A percentile compares a stretch with the other conserved stretches of the same genome.
Evolutionary conservation across 1,284 basidiomycete species (phyloP).

Genomic region (Bondarzewia mesenterica): DNA sequence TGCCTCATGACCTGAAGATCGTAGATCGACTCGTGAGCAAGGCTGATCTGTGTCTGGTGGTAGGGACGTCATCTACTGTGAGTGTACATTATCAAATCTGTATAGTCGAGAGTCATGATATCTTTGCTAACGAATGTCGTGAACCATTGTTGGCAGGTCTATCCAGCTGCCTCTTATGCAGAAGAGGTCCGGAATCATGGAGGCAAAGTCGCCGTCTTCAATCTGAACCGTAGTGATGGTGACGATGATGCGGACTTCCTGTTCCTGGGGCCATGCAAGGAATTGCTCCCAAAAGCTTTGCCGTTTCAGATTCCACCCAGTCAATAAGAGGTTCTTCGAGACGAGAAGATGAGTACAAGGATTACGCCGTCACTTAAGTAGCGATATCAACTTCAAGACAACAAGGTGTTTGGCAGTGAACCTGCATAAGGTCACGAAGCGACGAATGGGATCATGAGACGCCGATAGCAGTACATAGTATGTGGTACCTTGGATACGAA

Average conservation of each 20-base stretch:
- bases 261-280: slow-evolving; percentile 40
- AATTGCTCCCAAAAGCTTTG: slow-evolving; percentile 32
- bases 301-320: not conserved
- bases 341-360: too few relatives aligned
- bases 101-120: not conserved
- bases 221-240: slow-evolving; percentile 37
- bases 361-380: too few relatives aligned
- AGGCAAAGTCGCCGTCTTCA: slow-evolving; percentile 53
- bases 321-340: too few relatives aligned
- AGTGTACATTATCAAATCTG: too few relatives aligned
- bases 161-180: slow-evolving; percentile 39
- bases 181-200: slow-evolving; percentile 26
- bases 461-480: too few relatives aligned
- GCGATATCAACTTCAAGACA: too few relatives aligned
- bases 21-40: slow-evolving; percentile 37
- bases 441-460: too few relatives aligned
- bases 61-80: slow-evolving; percentile 58
- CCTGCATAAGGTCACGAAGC: too few relatives aligned
- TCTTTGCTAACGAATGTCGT: not conserved
- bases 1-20: slow-evolving; percentile 30
- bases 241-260: slow-evolving; percentile 40
- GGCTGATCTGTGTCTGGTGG: slow-evolving; percentile 53
- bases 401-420: too few relatives aligned
- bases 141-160: slow-evolving; percentile 23
- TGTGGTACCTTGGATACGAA: too few relatives aligned